Base-by-base conservation (phyloP, 768 basidiomycete genomes). In the Panus rudis region DNA sequence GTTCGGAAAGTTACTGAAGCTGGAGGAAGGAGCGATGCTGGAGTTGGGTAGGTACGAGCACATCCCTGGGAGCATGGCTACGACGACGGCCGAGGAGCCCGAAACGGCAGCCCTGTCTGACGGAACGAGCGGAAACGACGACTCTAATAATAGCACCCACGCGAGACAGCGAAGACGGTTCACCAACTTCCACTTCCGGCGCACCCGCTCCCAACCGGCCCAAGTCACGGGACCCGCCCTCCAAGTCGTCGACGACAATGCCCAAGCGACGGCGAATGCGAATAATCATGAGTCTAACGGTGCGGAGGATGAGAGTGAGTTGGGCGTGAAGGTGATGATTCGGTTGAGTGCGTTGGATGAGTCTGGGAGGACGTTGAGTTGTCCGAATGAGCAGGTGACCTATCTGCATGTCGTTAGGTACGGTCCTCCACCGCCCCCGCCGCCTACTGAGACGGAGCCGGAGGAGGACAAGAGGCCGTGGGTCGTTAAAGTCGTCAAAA, bases 401-500 rank as follows among this genome's bases (percentile, higher is more conserved):
- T 93, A 92, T 59, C 69, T 96, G 34, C 85, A 92, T 44, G 75
- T 97, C 47, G 78, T 89, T 13, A 74, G 88, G 14, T 70, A 87
- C 47, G 84, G 83, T 0, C 45, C 65, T 7, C 60, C 65, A 28
- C 62, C 70, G 20, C 49, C 58, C 5, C 44, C 46, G 3, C 49
- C 47, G 6, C 45, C 48, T 12, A 49, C 55, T 28, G 52, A 47
- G 3, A n/a, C n/a, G n/a, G 45, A 34, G 32, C 48, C 45, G n/a
- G 69, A 65, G 19, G 64, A 60, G 16, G 61, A 90, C 52, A 67
- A 69, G 10, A 68, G 86, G 28, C 79, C 88, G 3, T 97, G 91
- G 91, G 81, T 92, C 16, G 88, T 94, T 58, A 88, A 84, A 58
- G 92, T 97, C 28, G 82, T 92, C 45, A 87, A 92, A 60, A 77